Conservation (phyloP, 2,329 filamentous ascomycete species). For the Xylariaceae sp. region DNA sequence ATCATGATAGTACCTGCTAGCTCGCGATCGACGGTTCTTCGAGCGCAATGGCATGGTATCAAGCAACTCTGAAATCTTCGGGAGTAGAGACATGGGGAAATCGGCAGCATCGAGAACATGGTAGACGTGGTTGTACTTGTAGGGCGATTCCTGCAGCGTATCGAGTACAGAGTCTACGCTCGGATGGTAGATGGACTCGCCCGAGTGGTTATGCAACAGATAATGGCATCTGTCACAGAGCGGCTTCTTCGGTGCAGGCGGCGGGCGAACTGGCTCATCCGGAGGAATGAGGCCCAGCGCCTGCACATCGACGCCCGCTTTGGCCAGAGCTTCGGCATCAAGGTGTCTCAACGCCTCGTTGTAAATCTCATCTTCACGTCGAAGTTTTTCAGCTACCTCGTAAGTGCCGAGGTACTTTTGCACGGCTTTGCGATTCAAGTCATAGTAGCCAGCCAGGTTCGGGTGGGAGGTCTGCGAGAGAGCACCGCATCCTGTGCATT, state of each 20-base stretch:
- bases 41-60: constrained; percentile 69
- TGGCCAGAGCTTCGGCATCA: constrained; percentile 38
- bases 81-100: constrained; percentile 89
- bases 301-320: constrained; percentile 43
- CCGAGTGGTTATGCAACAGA: constrained; percentile 68
- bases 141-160: constrained; percentile 81
- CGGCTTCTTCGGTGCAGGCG: constrained; percentile 40
- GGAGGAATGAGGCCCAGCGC: constrained; percentile 33
- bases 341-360: constrained; percentile 41
- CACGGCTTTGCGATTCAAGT: constrained; percentile 47
- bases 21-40: constrained; percentile 70
- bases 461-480: constrained; percentile 52
- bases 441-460: constrained; percentile 52
- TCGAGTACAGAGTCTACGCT: constrained; percentile 74
- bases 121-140: constrained; percentile 90
- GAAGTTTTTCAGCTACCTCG: constrained; percentile 23
- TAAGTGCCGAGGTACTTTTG: constrained; percentile 41
- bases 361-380: constrained; percentile 44
- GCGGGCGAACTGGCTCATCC: constrained; percentile 6
- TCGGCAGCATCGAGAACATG: constrained; percentile 93
- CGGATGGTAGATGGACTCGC: constrained; percentile 71
- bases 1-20: constrained; percentile 59
- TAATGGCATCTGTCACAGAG: constrained; percentile 86
- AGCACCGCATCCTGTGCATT: constrained; percentile 61
- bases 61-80: constrained; percentile 65